Conservation (phyloP, 306 rosid genomes). For the Delonix regia region DNA sequence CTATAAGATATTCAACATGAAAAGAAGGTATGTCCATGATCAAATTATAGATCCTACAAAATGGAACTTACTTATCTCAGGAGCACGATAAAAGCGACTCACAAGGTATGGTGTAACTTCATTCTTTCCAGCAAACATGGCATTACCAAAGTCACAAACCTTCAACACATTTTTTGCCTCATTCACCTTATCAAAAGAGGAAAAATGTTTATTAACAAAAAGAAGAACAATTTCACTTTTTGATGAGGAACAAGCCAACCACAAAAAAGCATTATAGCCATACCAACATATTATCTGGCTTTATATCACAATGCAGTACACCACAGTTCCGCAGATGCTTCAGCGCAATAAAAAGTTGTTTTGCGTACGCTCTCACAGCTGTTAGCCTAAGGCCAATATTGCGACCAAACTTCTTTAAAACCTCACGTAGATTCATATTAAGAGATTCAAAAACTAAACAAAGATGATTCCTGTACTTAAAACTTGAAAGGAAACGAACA, state of each 20-base stretch:
- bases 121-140: slow-evolving; percentile 99
- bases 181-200: slow-evolving; percentile 64
- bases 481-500: slow-evolving; percentile 98
- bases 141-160: slow-evolving; percentile 99
- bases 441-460: slow-evolving; percentile 99
- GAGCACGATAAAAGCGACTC: slow-evolving; percentile 93
- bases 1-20: neutral
- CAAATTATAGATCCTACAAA: slow-evolving; percentile 2
- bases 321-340: slow-evolving; percentile 99
- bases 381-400: slow-evolving; percentile 99
- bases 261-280: slow-evolving; percentile 22
- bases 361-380: slow-evolving; percentile 93
- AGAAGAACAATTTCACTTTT: neutral
- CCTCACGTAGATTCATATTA: slow-evolving; percentile 99
- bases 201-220: neutral
- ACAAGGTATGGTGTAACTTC: slow-evolving; percentile 96
- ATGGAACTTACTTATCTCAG: slow-evolving; percentile 81
- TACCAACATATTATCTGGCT: slow-evolving; percentile 99
- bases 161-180: slow-evolving; percentile 97
- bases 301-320: slow-evolving; percentile 97
- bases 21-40: neutral
- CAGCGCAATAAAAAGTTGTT: slow-evolving; percentile 95
- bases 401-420: slow-evolving; percentile 99
- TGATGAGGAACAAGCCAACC: neutral
- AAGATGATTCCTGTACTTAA: slow-evolving; percentile 98